Evolutionary conservation across 2,329 filamentous ascomycete species (phyloP).

Genomic region (Rasamsonia emersonii): DNA sequence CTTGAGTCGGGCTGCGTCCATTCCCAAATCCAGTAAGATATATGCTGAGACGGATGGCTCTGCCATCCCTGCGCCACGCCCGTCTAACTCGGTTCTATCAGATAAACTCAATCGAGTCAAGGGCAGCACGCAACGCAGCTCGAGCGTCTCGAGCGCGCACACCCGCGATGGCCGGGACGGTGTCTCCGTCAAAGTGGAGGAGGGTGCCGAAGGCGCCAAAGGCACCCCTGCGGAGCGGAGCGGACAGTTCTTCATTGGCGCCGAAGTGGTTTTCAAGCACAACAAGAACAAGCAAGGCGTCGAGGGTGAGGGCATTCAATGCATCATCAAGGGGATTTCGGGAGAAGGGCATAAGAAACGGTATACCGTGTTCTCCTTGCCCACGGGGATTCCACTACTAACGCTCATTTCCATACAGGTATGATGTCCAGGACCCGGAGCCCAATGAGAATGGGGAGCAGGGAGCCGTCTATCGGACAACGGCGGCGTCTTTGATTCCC

Average conservation of each 20-base stretch:
- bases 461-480: slow-evolving; percentile 55
- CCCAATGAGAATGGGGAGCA: slow-evolving; percentile 62
- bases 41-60: slow-evolving; percentile 36
- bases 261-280: slow-evolving; percentile 44
- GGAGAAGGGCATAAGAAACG: slow-evolving; percentile 65
- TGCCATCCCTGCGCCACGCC: slow-evolving; percentile 37
- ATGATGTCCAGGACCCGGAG: slow-evolving; percentile 72
- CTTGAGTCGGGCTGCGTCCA: slow-evolving; percentile 26
- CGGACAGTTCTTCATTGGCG: slow-evolving; percentile 37
- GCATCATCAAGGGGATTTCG: slow-evolving; percentile 65
- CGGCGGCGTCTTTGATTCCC: slow-evolving; percentile 66
- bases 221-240: slow-evolving; percentile 36
- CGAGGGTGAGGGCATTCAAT: slow-evolving; percentile 57
- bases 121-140: slow-evolving; percentile 29
- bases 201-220: slow-evolving; percentile 34
- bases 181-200: slow-evolving; percentile 33
- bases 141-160: slow-evolving; percentile 36
- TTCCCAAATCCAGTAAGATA: slow-evolving; percentile 39
- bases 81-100: slow-evolving; percentile 27
- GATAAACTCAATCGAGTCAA: slow-evolving; percentile 39
- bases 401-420: slow-evolving; percentile 37
- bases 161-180: slow-evolving; percentile 26
- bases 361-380: slow-evolving; percentile 14
- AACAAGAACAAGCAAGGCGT: slow-evolving; percentile 43
- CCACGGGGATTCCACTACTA: slow-evolving; percentile 8